Conservation (phyloP, 78 protist species). For the Dictyostelium citrinum region DNA sequence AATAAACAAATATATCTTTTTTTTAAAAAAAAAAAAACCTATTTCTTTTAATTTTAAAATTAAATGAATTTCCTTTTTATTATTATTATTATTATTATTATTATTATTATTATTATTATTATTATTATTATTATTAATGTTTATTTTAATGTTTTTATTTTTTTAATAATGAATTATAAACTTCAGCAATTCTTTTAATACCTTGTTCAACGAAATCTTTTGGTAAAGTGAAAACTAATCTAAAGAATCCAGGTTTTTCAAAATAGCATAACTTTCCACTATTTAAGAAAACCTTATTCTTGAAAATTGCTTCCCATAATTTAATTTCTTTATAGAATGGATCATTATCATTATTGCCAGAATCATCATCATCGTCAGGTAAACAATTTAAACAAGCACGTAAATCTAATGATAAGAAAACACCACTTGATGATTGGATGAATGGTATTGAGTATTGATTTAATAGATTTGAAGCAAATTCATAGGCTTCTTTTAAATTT, state of each 20-base stretch:
- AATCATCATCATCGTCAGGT: neutral
- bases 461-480: neutral
- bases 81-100: too few species aligned
- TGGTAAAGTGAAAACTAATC: neutral
- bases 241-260: conserved; percentile 36
- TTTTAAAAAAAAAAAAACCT: too few species aligned
- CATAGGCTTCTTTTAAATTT: neutral
- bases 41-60: too few species aligned
- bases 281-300: neutral
- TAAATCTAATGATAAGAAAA: conserved; percentile 44
- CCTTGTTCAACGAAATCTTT: neutral
- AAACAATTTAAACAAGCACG: neutral
- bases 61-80: too few species aligned
- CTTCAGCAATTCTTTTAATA: conserved; percentile 6
- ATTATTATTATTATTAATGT: too few species aligned
- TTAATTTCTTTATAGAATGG: neutral
- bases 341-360: neutral
- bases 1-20: neutral
- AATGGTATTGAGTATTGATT: conserved; percentile 15
- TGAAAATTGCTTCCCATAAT: conserved; percentile 34
- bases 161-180: neutral
- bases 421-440: conserved; percentile 17
- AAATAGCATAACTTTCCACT: conserved; percentile 14
- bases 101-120: too few species aligned
- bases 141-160: neutral